Conservation (phyloP, 805 yeast genomes). For the Zygotorulaspora sp. region DNA sequence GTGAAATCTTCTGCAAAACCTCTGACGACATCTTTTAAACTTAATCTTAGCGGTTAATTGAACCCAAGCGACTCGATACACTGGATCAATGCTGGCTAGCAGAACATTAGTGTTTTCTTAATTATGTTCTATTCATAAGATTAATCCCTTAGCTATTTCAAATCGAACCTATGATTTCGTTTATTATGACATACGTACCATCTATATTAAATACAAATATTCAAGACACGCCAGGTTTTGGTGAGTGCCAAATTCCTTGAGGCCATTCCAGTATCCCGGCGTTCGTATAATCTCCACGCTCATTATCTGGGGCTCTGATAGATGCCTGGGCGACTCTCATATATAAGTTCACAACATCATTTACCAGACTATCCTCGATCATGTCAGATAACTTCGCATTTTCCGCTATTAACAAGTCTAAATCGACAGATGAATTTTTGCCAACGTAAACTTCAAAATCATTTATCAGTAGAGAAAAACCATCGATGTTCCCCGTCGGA, state of each 20-base stretch:
- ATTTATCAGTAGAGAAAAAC: slow-evolving; percentile 64
- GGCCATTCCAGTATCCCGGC: slow-evolving; percentile 63
- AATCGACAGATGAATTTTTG: slow-evolving; percentile 40
- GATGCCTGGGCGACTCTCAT: slow-evolving; percentile 54
- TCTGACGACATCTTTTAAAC: slow-evolving; percentile 23
- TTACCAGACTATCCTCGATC: slow-evolving; percentile 33
- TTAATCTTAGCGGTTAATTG: no score
- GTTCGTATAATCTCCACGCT: slow-evolving; percentile 58
- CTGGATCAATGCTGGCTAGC: no score
- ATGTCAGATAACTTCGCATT: slow-evolving; percentile 31
- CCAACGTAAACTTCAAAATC: slow-evolving; percentile 77
- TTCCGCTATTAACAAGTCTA: slow-evolving; percentile 35
- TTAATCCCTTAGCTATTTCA: no score
- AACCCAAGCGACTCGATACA: no score
- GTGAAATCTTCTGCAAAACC: slow-evolving; percentile 32
- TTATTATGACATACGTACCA: not conserved
- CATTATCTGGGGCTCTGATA: slow-evolving; percentile 35
- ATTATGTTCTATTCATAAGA: no score
- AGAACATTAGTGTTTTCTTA: no score
- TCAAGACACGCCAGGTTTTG: slow-evolving; percentile 49
- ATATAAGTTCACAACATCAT: slow-evolving; percentile 39
- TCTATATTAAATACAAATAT: not conserved
- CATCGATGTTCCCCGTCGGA: slow-evolving; percentile 37
- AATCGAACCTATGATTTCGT: no score
- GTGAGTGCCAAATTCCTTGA: slow-evolving; percentile 47